phyloP scores from a whole-genome alignment of 1,284 basidiomycete genomes.

The Cystobasidium sp. region DNA sequence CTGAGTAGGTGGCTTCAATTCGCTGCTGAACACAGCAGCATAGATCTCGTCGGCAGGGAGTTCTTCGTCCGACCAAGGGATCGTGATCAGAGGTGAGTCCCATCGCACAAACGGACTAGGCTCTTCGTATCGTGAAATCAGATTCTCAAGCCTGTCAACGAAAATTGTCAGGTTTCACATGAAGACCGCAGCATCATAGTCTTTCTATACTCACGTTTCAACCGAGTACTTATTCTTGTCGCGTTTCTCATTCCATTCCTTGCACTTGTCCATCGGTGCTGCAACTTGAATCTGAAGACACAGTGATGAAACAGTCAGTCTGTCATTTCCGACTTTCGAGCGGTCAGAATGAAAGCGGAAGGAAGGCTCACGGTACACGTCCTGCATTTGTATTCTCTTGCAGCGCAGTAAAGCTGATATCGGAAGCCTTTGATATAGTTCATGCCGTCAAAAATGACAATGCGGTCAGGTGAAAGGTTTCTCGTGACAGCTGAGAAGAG shows the following conservation, averaged over 20 bases:
- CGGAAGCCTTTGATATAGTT: conserved; percentile 96
- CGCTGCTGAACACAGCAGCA: conserved; percentile 76
- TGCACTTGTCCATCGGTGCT: conserved; percentile 76
- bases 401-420: conserved; percentile 97
- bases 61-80: conserved; percentile 73
- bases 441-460: conserved; percentile 85
- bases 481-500: conserved; percentile 86
- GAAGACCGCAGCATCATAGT: conserved; percentile 33
- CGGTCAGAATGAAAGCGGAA: too few species aligned
- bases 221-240: conserved; percentile 65
- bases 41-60: conserved; percentile 77
- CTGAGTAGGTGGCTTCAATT: conserved; percentile 79
- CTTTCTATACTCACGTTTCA: conserved; percentile 69
- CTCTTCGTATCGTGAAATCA: conserved; percentile 89
- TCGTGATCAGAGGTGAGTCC: conserved; percentile 91
- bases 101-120: conserved; percentile 95
- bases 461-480: conserved; percentile 67
- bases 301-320: background rate
- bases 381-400: conserved; percentile 80
- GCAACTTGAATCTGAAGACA: conserved; percentile 64
- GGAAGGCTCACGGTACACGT: conserved; percentile 75
- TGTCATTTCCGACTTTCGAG: too few species aligned
- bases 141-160: conserved; percentile 75
- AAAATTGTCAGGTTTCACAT: too few species aligned
- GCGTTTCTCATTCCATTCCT: conserved; percentile 71